Evolutionary conservation across 106 monocot species (phyloP).

Genomic region (Agapanthus africanus): DNA sequence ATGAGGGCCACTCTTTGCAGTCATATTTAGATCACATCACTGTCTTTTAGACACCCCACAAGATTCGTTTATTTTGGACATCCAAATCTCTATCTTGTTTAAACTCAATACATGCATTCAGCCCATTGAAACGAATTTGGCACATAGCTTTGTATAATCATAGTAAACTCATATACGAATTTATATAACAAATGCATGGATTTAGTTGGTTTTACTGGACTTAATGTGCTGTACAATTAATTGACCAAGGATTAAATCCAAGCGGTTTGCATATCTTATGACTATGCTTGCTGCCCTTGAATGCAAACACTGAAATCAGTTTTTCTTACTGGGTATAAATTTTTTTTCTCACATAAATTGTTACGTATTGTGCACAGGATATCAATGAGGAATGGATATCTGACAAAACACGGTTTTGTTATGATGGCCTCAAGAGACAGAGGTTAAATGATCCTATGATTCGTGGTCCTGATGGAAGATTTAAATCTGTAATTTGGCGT

Average conservation of each 20-base stretch:
- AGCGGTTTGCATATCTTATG: background rate
- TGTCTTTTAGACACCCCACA: background rate
- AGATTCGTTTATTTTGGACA: background rate
- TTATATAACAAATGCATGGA: no score
- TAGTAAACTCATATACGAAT: background rate
- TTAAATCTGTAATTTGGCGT: constrained; percentile 82
- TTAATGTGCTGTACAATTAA: background rate
- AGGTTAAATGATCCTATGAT: constrained; percentile 98
- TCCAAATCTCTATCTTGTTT: background rate
- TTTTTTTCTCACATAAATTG: background rate
- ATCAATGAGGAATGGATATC: constrained; percentile 99
- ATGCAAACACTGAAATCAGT: background rate
- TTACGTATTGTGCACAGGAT: constrained; percentile 32
- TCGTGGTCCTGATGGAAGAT: constrained; percentile 90
- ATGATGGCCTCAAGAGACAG: constrained; percentile 96
- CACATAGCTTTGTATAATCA: background rate
- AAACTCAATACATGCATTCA: background rate
- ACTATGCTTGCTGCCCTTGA: background rate
- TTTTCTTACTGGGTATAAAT: background rate
- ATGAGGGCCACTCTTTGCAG: background rate
- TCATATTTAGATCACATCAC: no score
- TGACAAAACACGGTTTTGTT: constrained; percentile 96
- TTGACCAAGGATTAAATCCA: background rate
- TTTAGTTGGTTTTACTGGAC: no score
- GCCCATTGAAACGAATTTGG: background rate